Evolutionary conservation across 768 basidiomycete genomes (phyloP).

Genomic region (Steccherinum ochraceum): DNA sequence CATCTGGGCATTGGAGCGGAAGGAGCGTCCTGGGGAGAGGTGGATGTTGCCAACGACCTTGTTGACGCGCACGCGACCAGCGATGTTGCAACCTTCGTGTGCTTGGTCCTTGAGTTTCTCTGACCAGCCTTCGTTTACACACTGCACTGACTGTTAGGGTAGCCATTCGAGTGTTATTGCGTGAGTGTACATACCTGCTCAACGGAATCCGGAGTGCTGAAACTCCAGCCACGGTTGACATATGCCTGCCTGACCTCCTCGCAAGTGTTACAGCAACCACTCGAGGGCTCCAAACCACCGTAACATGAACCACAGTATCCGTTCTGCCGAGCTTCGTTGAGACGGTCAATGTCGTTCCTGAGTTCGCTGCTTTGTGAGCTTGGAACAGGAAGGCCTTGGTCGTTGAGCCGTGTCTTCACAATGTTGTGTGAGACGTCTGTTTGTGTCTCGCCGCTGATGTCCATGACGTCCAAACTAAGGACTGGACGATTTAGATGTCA

Average conservation of each 20-base stretch:
- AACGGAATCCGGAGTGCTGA: slow-evolving; percentile 81
- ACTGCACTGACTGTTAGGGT: slow-evolving; percentile 51
- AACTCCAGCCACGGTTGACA: slow-evolving; percentile 92
- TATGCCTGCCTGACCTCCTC: slow-evolving; percentile 92
- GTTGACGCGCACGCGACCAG: slow-evolving; percentile 90
- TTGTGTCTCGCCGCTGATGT: slow-evolving; percentile 95
- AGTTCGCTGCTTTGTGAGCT: slow-evolving; percentile 55
- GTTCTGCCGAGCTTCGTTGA: slow-evolving; percentile 51
- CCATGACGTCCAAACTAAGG: slow-evolving; percentile 94
- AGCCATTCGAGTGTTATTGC: too few relatives aligned
- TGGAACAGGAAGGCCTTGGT: slow-evolving; percentile 51
- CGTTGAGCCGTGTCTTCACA: slow-evolving; percentile 70
- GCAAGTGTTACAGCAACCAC: slow-evolving; percentile 93
- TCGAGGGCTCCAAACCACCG: slow-evolving; percentile 69
- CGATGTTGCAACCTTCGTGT: slow-evolving; percentile 90
- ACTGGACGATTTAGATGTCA: slow-evolving; percentile 48
- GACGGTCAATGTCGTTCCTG: slow-evolving; percentile 81
- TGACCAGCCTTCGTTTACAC: slow-evolving; percentile 89
- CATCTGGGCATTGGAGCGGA: slow-evolving; percentile 75
- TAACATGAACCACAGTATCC: slow-evolving; percentile 95
- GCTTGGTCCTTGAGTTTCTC: slow-evolving; percentile 91
- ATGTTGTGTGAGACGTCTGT: slow-evolving; percentile 87
- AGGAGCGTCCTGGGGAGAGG: slow-evolving; percentile 91
- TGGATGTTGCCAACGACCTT: slow-evolving; percentile 96
- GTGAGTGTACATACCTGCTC: slow-evolving; percentile 67